These are phyloP conservation scores for Ceratocystis lukuohia DNA, from an alignment of 2,329 filamentous ascomycete species.

Conservation along the genomic window DNA sequence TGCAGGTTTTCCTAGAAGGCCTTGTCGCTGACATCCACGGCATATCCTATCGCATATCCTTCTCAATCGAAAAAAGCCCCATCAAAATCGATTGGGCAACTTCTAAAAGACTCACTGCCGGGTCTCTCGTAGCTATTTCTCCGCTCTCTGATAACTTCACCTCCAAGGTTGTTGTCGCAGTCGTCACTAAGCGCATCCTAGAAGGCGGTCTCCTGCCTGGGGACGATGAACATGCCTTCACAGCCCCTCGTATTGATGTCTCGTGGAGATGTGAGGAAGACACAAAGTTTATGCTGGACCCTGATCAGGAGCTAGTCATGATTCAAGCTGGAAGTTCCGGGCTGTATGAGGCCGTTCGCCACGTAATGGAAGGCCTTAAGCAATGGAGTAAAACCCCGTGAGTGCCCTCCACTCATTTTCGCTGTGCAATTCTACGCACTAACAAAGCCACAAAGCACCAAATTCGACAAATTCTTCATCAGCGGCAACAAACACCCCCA, in stretches of 20 bases:
- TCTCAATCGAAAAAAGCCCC: conserved; percentile 51
- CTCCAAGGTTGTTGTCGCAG: conserved; percentile 52
- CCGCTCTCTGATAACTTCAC: conserved; percentile 47
- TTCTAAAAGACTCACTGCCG: conserved; percentile 38
- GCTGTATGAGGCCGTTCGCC: conserved; percentile 64
- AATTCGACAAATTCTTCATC: conserved; percentile 49
- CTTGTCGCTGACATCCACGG: conserved; percentile 51
- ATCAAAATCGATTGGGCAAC: conserved; percentile 53
- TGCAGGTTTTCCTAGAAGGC: conserved; percentile 51
- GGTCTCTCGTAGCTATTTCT: conserved; percentile 41
- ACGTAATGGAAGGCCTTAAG: conserved; percentile 27
- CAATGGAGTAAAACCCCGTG: conserved; percentile 10
- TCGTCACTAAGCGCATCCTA: conserved; percentile 57
- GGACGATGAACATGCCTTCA: conserved; percentile 18
- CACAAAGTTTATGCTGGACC: conserved; percentile 44
- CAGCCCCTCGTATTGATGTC: conserved; percentile 59
- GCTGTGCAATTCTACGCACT: conserved; percentile 3
- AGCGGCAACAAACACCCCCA: conserved; percentile 28
- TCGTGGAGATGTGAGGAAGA: conserved; percentile 52
- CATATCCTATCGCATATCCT: conserved; percentile 52
- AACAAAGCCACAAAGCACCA: conserved; percentile 31
- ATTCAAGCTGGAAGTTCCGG: conserved; percentile 53
- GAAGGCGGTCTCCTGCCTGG: conserved; percentile 46
- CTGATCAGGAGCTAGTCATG: conserved; percentile 60
- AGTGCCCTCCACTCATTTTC: neutral